phyloP scores from a whole-genome alignment of 192 early-diverging fungal species.

The Chytriomyces confervae region DNA sequence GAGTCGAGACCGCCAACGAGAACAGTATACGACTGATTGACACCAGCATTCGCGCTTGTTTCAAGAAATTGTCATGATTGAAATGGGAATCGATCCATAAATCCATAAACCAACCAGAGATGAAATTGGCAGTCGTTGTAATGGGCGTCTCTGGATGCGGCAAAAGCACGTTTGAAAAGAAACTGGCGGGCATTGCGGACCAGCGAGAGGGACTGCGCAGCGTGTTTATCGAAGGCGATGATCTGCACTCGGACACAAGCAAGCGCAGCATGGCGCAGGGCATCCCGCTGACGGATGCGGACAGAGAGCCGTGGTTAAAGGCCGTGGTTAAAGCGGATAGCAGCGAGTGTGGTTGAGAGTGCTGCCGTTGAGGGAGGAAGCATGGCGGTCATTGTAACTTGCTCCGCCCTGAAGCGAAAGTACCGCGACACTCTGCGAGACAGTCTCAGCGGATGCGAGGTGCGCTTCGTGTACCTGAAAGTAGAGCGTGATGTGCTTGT shows the following conservation, averaged over 20 bases:
- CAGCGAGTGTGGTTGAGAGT: not conserved
- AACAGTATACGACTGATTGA: no score
- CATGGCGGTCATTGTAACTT: constrained; percentile 9
- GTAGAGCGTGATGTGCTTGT: not conserved
- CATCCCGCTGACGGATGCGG: constrained; percentile 24
- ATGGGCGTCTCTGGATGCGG: constrained; percentile 39
- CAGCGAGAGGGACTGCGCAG: not conserved
- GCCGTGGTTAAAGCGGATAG: constrained; percentile 6
- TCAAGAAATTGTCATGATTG: no score
- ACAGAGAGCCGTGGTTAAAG: constrained; percentile 20
- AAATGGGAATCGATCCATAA: no score
- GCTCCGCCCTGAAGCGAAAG: constrained; percentile 18
- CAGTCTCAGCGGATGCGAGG: not conserved
- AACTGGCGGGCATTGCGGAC: constrained; percentile 1
- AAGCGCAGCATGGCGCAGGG: constrained; percentile 28
- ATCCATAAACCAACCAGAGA: no score
- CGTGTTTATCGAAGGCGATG: constrained; percentile 32
- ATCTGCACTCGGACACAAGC: constrained; percentile 29
- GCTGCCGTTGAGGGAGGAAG: not conserved
- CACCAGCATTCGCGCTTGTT: no score
- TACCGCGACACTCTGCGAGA: constrained; percentile 22
- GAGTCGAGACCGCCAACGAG: no score
- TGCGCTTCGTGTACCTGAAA: constrained; percentile 6
- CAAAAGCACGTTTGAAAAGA: constrained; percentile 22
- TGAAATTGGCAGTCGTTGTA: constrained; percentile 1